Conservation (phyloP, 352 stramenopile species). For the Stephanocyclus meneghinianus region DNA sequence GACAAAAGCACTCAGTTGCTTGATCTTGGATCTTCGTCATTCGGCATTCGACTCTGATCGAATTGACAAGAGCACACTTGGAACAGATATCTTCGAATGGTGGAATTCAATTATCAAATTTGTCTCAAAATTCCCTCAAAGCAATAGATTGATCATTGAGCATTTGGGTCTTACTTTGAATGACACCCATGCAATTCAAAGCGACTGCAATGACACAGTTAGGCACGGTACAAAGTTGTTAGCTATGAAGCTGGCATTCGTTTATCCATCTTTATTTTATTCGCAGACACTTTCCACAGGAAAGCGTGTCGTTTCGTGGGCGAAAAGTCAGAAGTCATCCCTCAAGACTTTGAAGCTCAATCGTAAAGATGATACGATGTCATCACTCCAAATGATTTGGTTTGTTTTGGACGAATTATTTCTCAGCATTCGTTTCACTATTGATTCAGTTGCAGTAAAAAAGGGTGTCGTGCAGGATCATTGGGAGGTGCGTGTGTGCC, state of each 20-base stretch:
- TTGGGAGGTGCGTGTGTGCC: slow-evolving; percentile 59
- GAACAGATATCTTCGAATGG: slow-evolving; percentile 39
- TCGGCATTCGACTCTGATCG: neutral
- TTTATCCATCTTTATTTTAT: slow-evolving; percentile 57
- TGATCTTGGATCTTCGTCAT: slow-evolving; percentile 41
- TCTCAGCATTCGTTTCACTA: slow-evolving; percentile 1
- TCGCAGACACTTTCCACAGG: slow-evolving; percentile 34
- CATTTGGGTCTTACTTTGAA: slow-evolving; percentile 4
- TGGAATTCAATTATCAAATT: slow-evolving; percentile 40
- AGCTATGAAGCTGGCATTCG: slow-evolving; percentile 67
- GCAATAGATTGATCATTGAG: slow-evolving; percentile 47
- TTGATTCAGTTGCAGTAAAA: slow-evolving; percentile 7
- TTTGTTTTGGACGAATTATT: slow-evolving; percentile 24
- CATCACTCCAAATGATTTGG: neutral
- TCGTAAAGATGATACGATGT: neutral
- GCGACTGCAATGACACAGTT: neutral
- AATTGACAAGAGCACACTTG: slow-evolving; percentile 1
- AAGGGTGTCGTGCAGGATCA: neutral
- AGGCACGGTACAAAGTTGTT: slow-evolving; percentile 57
- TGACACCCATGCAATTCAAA: neutral
- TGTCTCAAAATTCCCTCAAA: slow-evolving; percentile 17
- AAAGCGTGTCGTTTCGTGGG: slow-evolving; percentile 68
- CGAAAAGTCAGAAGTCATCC: slow-evolving; percentile 31
- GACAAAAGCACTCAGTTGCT: slow-evolving; percentile 18
- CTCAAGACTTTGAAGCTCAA: neutral